These are phyloP conservation scores for Beauveria bassiana DNA, from an alignment of 2,329 filamentous ascomycete genomes.

Conservation along the genomic window DNA sequence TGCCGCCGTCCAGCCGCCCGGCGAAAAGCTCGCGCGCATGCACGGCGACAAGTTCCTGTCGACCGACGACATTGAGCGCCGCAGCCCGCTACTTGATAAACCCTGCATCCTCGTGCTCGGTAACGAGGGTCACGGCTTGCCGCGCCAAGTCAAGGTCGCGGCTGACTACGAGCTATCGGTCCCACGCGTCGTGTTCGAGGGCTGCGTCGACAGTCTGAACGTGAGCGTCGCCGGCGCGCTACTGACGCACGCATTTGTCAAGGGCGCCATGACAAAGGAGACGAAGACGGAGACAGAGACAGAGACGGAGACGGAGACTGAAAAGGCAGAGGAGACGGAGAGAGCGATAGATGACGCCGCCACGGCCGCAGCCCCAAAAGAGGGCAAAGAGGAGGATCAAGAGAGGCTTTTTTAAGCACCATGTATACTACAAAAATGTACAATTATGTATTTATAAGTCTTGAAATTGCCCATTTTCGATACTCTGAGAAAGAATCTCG, in stretches of 20 bases:
- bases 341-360: neutral
- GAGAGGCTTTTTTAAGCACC: neutral
- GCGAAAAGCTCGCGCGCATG: constrained; percentile 24
- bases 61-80: constrained; percentile 38
- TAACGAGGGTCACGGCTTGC: constrained; percentile 69
- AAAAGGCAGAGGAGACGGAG: neutral
- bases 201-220: constrained; percentile 79
- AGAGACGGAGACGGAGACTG: too few relatives aligned
- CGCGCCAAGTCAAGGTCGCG: constrained; percentile 53
- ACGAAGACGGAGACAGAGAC: too few relatives aligned
- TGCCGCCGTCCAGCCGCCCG: constrained; percentile 55
- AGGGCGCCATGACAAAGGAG: constrained; percentile 19
- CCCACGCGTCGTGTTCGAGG: constrained; percentile 41
- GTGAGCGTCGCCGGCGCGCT: constrained; percentile 83
- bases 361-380: neutral
- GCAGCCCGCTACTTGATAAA: constrained; percentile 45
- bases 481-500: too few relatives aligned
- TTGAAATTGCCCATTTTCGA: neutral
- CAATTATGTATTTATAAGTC: neutral
- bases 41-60: constrained; percentile 39
- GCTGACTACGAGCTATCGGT: constrained; percentile 64
- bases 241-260: constrained; percentile 62
- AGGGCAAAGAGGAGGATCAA: neutral
- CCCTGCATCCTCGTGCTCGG: constrained; percentile 79
- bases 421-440: neutral